A percentile compares a stretch with the other conserved stretches of the same genome.
Conservation (phyloP, 495 filamentous ascomycete species). For the Xylaria palmicola region DNA sequence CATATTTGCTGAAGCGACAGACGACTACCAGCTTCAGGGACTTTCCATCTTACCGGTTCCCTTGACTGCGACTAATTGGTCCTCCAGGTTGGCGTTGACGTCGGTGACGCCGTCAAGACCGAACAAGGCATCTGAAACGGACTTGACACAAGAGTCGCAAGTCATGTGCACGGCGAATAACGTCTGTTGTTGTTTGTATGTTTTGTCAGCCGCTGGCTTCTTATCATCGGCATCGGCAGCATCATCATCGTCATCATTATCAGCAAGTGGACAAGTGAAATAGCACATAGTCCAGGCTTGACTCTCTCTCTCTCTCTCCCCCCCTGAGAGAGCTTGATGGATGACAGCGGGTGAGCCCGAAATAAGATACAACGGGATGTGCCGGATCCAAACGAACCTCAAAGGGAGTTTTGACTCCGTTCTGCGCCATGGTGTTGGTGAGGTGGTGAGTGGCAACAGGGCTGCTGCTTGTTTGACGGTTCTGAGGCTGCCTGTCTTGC, state of each 20-base stretch:
- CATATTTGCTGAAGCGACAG: background rate
- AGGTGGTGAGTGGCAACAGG: constrained; percentile 2
- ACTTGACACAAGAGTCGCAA: constrained; percentile 82
- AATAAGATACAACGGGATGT: constrained; percentile 18
- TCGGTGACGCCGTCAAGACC: constrained; percentile 71
- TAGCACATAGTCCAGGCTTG: too few relatives aligned
- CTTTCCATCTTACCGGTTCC: constrained; percentile 55
- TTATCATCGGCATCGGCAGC: too few relatives aligned
- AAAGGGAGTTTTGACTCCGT: constrained; percentile 42
- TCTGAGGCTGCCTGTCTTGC: constrained; percentile 15
- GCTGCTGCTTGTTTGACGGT: constrained; percentile 12
- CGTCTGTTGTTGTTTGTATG: constrained; percentile 55
- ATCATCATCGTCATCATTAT: too few relatives aligned
- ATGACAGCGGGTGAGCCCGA: too few relatives aligned
- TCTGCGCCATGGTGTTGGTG: constrained; percentile 25
- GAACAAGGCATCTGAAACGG: constrained; percentile 72
- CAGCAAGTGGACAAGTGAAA: too few relatives aligned
- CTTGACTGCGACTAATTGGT: constrained; percentile 67
- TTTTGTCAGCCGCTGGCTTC: constrained; percentile 25
- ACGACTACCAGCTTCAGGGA: background rate
- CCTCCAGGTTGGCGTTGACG: constrained; percentile 62
- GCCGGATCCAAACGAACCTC: constrained; percentile 36
- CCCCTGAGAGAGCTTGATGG: too few relatives aligned
- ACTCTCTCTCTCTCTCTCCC: too few relatives aligned
- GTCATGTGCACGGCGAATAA: constrained; percentile 93